phyloP scores from a whole-genome alignment of 495 filamentous ascomycete species.

The Penicillium longicatenatum region DNA sequence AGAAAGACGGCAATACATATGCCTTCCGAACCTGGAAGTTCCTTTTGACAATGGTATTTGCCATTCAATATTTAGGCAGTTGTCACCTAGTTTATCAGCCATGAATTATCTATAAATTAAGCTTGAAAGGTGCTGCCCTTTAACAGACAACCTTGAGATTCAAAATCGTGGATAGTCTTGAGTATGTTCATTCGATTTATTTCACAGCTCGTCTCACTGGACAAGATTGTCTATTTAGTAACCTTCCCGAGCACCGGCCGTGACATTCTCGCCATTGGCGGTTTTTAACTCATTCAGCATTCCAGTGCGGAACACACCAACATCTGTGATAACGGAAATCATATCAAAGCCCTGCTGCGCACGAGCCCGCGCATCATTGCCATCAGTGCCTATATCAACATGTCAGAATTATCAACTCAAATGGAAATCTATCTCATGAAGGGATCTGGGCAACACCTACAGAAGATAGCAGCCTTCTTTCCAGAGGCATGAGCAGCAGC shows the following conservation, averaged over 20 bases:
- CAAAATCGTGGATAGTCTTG: background rate
- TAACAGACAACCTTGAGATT: too few species aligned
- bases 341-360: slow-evolving; percentile 75
- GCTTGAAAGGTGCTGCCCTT: too few species aligned
- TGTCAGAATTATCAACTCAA: background rate
- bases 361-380: slow-evolving; percentile 62
- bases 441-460: slow-evolving; percentile 30
- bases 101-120: background rate
- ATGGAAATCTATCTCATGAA: background rate
- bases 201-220: background rate
- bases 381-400: slow-evolving; percentile 46
- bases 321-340: slow-evolving; percentile 67
- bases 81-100: too few species aligned
- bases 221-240: slow-evolving; percentile 13
- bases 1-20: too few species aligned
- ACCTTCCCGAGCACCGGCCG: slow-evolving; percentile 17
- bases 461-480: slow-evolving; percentile 80
- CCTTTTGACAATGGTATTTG: too few species aligned
- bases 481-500: slow-evolving; percentile 64
- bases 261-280: slow-evolving; percentile 29
- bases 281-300: slow-evolving; percentile 38
- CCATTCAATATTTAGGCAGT: too few species aligned
- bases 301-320: slow-evolving; percentile 46
- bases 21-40: too few species aligned
- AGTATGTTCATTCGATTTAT: background rate